phyloP scores from a whole-genome alignment of 2,329 filamentous ascomycete genomes.

The Triangularia setosa region DNA sequence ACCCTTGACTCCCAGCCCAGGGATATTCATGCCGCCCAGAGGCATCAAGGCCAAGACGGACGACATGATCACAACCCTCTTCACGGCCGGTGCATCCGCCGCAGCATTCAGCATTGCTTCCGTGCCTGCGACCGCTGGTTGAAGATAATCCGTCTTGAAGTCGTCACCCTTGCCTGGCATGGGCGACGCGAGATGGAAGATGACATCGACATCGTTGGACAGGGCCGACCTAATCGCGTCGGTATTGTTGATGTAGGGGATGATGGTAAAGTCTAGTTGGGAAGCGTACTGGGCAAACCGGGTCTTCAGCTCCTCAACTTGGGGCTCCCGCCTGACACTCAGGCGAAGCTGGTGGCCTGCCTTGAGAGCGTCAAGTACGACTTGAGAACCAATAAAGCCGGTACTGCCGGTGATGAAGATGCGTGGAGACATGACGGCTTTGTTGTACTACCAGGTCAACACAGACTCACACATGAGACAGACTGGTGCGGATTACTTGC shows the following conservation, averaged over 20 bases:
- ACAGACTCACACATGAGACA: no score
- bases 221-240: slow-evolving; percentile 7
- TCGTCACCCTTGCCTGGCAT: slow-evolving; percentile 13
- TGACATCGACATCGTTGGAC: slow-evolving; percentile 7
- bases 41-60: slow-evolving; percentile 14
- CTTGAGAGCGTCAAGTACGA: slow-evolving; percentile 8
- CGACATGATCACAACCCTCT: slow-evolving; percentile 11
- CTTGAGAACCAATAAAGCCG: slow-evolving; percentile 16
- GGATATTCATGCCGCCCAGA: not conserved
- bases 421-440: not conserved
- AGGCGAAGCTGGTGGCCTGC: slow-evolving; percentile 11
- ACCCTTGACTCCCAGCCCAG: slow-evolving; percentile 10
- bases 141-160: slow-evolving; percentile 17
- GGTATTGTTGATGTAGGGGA: slow-evolving; percentile 6
- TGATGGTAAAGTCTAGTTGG: slow-evolving; percentile 10
- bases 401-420: slow-evolving; percentile 14
- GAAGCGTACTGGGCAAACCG: slow-evolving; percentile 2
- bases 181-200: slow-evolving; percentile 17
- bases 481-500: not conserved
- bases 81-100: not conserved
- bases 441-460: not conserved
- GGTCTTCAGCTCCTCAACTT: slow-evolving; percentile 6
- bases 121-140: slow-evolving; percentile 12
- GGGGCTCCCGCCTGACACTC: slow-evolving; percentile 10
- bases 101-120: slow-evolving; percentile 12